Evolutionary conservation across 176 grass and related monocot genomes (phyloP).

Genomic region (Urochloa ruziziensis): DNA sequence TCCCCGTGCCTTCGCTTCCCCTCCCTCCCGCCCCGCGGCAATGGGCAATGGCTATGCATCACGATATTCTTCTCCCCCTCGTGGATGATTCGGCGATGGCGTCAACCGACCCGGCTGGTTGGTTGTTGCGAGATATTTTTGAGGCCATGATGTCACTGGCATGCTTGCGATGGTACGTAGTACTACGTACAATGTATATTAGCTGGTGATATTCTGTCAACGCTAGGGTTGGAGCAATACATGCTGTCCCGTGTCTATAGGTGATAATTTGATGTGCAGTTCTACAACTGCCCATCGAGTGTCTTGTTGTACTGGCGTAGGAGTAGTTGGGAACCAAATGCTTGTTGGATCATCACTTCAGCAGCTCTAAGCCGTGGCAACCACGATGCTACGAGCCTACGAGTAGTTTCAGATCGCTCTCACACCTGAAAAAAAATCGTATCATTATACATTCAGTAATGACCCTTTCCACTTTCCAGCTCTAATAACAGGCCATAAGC

Average conservation of each 20-base stretch:
- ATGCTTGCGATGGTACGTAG: background rate
- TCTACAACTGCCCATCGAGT: background rate
- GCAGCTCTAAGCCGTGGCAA: too few species aligned
- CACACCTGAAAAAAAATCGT: background rate
- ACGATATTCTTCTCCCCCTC: background rate
- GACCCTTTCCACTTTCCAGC: background rate
- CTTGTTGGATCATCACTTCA: background rate
- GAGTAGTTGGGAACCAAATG: background rate
- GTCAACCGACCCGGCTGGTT: background rate
- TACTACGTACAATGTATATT: background rate
- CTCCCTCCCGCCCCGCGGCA: accelerated
- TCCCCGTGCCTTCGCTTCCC: background rate
- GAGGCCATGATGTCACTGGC: background rate
- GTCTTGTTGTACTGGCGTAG: background rate
- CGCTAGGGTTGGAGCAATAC: background rate
- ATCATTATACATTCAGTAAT: too few species aligned
- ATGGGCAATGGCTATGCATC: background rate
- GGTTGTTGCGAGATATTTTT: slow-evolving; percentile 35
- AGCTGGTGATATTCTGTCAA: background rate
- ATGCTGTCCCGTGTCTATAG: too few species aligned
- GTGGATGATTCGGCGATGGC: background rate
- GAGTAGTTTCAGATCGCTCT: background rate
- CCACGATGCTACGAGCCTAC: background rate
- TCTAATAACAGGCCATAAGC: too few species aligned
- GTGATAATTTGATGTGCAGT: background rate